phyloP scores from a whole-genome alignment of 495 filamentous ascomycete species.

The Corynascus novoguineensis region DNA sequence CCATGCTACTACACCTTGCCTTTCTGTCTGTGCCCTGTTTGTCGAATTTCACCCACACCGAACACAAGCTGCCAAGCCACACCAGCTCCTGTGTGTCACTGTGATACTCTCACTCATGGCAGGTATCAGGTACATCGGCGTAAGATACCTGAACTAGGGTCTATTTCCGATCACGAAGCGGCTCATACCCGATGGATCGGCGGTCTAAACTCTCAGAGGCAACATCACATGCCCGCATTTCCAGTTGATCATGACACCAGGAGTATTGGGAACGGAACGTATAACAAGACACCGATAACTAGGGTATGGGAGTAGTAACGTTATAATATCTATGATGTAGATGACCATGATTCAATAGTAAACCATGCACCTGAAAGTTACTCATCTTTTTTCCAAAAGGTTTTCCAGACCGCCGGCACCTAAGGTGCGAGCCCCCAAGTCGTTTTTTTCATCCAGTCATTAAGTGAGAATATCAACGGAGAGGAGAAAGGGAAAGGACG shows the following conservation, averaged over 20 bases:
- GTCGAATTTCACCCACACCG: neutral
- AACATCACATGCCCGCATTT: too few relatives aligned
- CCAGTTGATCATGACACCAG: too few relatives aligned
- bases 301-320: neutral
- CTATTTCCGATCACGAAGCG: neutral
- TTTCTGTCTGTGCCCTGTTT: neutral
- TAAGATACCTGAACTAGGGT: neutral
- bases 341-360: neutral
- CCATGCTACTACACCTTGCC: neutral
- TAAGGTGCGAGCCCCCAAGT: neutral
- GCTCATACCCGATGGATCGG: too few relatives aligned
- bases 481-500: neutral
- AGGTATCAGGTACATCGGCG: neutral
- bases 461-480: neutral
- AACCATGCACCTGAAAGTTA: neutral
- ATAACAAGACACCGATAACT: too few relatives aligned
- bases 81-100: neutral
- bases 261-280: too few relatives aligned
- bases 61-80: too few relatives aligned
- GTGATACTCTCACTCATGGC: neutral
- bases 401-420: neutral
- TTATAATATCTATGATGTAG: neutral
- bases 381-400: neutral
- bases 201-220: too few relatives aligned
- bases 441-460: slow-evolving; percentile 3